A percentile compares a stretch with the other conserved stretches of the same genome.
Conservation (phyloP, 1,284 basidiomycete species). For the Omphalotus olearius region DNA sequence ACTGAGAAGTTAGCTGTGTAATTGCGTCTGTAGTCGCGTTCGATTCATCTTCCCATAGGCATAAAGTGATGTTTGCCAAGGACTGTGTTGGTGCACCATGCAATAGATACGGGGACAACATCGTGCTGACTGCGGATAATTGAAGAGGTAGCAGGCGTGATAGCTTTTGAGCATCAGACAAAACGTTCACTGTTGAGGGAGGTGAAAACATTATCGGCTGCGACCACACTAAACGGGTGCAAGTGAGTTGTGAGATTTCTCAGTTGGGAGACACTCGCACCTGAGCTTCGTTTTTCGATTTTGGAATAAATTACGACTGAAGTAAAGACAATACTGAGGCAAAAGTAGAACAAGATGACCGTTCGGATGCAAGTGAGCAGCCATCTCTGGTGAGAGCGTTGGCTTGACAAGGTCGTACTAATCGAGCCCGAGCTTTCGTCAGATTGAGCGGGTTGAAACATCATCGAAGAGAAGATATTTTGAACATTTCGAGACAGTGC, state of each 20-base stretch:
- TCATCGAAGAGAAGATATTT: too few species aligned
- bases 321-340: constrained; percentile 35
- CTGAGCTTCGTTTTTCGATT: constrained; percentile 14
- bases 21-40: constrained; percentile 28
- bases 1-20: constrained; percentile 34
- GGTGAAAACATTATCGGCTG: constrained; percentile 13
- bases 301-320: constrained; percentile 26
- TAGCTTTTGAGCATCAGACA: constrained; percentile 23
- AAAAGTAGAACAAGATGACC: constrained; percentile 35
- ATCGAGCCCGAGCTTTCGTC: neutral
- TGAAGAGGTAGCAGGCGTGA: constrained; percentile 23
- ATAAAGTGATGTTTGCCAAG: constrained; percentile 36
- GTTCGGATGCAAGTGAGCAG: constrained; percentile 26
- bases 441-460: too few species aligned
- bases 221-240: constrained; percentile 7
- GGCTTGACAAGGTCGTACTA: constrained; percentile 18
- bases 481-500: too few species aligned
- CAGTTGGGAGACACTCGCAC: neutral
- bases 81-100: constrained; percentile 8
- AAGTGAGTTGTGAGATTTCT: neutral
- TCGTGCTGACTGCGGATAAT: constrained; percentile 22
- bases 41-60: constrained; percentile 43
- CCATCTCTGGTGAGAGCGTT: constrained; percentile 21
- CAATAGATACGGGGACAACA: constrained; percentile 4
- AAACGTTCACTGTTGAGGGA: constrained; percentile 18